phyloP scores from a whole-genome alignment of 2,329 filamentous ascomycete species.

The Colletotrichum melonis region DNA sequence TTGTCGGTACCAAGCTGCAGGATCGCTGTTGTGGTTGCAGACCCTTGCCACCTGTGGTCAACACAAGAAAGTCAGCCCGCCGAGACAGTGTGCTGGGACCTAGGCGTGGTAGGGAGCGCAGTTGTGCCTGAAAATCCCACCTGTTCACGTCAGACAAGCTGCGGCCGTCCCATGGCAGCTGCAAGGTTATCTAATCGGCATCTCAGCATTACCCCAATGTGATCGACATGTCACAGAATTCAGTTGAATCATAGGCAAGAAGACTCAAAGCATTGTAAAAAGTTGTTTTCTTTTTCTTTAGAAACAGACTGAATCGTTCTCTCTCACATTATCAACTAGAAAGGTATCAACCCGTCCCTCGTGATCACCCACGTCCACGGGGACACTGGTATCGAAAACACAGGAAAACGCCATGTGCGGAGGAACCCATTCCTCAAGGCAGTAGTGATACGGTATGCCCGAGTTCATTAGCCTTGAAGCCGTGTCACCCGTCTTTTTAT shows the following conservation, averaged over 20 bases:
- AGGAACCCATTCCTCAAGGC: slow-evolving; percentile 19
- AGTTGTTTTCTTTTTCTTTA: neutral
- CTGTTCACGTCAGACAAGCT: slow-evolving; percentile 24
- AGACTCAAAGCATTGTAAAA: neutral
- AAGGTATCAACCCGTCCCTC: slow-evolving; percentile 34
- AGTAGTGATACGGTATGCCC: neutral
- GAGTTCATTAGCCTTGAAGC: slow-evolving; percentile 17
- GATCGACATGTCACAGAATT: slow-evolving; percentile 28
- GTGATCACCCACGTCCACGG: slow-evolving; percentile 20
- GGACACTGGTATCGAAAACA: slow-evolving; percentile 33
- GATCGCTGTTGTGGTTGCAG: neutral
- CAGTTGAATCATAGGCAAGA: neutral
- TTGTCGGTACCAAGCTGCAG: neutral
- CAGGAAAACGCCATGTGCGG: slow-evolving; percentile 32
- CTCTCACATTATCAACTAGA: slow-evolving; percentile 35
- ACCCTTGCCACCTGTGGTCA: neutral
- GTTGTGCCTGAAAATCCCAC: slow-evolving; percentile 7
- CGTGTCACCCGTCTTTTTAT: slow-evolving; percentile 34
- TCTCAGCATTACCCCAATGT: slow-evolving; percentile 1
- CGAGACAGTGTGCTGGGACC: slow-evolving; percentile 9
- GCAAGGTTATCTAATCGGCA: slow-evolving; percentile 31
- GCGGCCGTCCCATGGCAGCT: slow-evolving; percentile 25
- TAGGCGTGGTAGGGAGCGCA: neutral
- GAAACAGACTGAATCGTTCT: slow-evolving; percentile 23
- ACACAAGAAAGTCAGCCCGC: neutral